Conservation (phyloP, 108 stramenopile species). For the Pseudonitzschia multistriata region DNA sequence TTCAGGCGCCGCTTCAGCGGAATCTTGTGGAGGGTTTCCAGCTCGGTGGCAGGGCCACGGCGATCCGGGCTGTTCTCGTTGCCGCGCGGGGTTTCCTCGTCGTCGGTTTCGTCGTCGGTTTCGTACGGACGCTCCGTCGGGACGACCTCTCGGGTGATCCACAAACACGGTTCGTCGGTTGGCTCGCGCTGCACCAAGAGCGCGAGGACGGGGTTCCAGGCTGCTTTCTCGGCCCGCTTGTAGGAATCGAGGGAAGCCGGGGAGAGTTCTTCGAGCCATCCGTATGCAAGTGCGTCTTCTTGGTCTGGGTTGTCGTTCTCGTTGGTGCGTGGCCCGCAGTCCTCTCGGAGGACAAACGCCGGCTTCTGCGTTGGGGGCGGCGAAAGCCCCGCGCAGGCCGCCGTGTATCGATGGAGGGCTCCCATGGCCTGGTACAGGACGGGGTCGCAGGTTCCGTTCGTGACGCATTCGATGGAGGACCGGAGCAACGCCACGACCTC, state of each 20-base stretch:
- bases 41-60: conserved; percentile 4
- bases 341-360: neutral
- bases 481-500: neutral
- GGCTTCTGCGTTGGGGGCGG: neutral
- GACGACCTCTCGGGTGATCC: conserved; percentile 77
- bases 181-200: conserved; percentile 67
- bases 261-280: conserved; percentile 11
- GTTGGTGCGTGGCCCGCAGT: neutral
- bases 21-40: conserved; percentile 85
- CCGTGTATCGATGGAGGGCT: conserved; percentile 15
- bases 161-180: conserved; percentile 83
- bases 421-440: conserved; percentile 15
- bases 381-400: neutral
- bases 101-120: neutral
- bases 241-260: neutral
- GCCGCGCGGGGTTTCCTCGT: neutral
- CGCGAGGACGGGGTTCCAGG: conserved; percentile 84
- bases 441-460: neutral
- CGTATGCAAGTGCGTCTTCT: neutral
- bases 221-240: no score
- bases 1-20: conserved; percentile 23
- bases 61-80: no score
- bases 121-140: neutral
- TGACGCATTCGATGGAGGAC: neutral
- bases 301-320: neutral